Percentiles rank a stretch among this genome's conserved stretches.
phyloP scores from a whole-genome alignment of 768 basidiomycete genomes.

The Agaricus sinodeliciosus region DNA sequence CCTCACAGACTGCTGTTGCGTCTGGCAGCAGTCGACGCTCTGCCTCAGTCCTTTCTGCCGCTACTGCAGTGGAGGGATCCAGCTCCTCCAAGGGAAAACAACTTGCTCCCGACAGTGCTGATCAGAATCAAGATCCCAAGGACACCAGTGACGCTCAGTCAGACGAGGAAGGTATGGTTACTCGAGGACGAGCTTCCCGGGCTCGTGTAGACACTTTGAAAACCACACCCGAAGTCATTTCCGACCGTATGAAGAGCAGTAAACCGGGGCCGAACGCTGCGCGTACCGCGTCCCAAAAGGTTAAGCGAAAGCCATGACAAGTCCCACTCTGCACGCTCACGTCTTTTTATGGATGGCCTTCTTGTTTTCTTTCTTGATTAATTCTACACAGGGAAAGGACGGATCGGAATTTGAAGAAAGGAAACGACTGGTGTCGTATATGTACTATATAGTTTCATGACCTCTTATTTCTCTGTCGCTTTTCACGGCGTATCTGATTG shows the following conservation, averaged over 20 bases:
- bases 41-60: conserved; percentile 31
- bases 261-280: conserved; percentile 1
- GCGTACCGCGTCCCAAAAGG: conserved; percentile 4
- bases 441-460: conserved; percentile 5
- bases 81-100: conserved; percentile 8
- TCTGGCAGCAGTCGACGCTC: conserved; percentile 23
- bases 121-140: conserved; percentile 10
- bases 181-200: conserved; percentile 27
- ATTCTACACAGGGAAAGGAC: conserved; percentile 7
- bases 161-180: conserved; percentile 28
- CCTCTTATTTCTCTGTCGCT: not conserved
- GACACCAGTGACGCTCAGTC: conserved; percentile 13
- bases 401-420: conserved; percentile 9
- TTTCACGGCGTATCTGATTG: not conserved
- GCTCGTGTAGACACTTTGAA: conserved; percentile 6
- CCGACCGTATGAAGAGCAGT: conserved; percentile 1
- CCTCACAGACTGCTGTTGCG: conserved; percentile 28
- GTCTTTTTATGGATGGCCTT: not conserved
- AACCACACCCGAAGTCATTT: not conserved
- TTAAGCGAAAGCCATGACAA: conserved; percentile 8
- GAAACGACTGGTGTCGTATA: conserved; percentile 1
- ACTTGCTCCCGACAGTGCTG: conserved; percentile 16
- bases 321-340: not conserved
- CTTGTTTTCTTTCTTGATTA: conserved; percentile 6
- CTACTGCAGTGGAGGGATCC: conserved; percentile 27